These are phyloP conservation scores for Gossypium stocksii DNA, from an alignment of 345 rosid genomes.

Conservation along the genomic window DNA sequence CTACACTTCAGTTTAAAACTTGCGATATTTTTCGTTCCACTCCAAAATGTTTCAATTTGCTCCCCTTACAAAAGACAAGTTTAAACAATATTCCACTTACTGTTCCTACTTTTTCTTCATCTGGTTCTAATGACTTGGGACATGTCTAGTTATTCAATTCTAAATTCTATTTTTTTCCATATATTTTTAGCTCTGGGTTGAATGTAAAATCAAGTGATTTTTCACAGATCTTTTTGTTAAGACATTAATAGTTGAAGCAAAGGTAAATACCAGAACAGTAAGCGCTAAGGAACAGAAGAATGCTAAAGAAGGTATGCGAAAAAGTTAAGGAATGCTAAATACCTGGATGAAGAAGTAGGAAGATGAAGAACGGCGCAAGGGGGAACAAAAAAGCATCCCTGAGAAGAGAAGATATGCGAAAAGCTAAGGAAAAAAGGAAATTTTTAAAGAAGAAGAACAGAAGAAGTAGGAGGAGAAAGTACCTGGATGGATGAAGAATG, in stretches of 20 bases:
- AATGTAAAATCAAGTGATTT: conserved; percentile 1
- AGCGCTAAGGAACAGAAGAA: conserved; percentile 69
- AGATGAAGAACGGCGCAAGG: too few relatives aligned
- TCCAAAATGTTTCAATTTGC: conserved; percentile 14
- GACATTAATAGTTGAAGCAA: conserved; percentile 45
- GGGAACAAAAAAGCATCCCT: too few relatives aligned
- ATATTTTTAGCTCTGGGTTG: not conserved
- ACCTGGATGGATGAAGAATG: too few relatives aligned
- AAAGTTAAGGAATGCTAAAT: too few relatives aligned
- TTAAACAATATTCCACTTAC: not conserved
- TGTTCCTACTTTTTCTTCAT: not conserved
- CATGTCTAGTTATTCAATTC: not conserved
- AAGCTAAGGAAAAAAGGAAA: too few relatives aligned
- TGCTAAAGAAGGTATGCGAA: conserved; percentile 65
- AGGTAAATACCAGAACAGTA: conserved; percentile 48
- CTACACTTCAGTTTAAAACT: conserved; percentile 26
- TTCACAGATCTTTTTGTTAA: conserved; percentile 24
- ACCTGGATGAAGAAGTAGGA: too few relatives aligned
- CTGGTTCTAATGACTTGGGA: not conserved
- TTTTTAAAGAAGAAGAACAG: too few relatives aligned
- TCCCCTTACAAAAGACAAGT: conserved; percentile 20
- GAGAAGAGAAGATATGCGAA: too few relatives aligned
- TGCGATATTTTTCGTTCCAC: conserved; percentile 28
- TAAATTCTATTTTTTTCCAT: not conserved
- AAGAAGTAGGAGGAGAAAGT: too few relatives aligned